phyloP scores from a whole-genome alignment of 495 filamentous ascomycete genomes.

The Amorphotheca resinae region DNA sequence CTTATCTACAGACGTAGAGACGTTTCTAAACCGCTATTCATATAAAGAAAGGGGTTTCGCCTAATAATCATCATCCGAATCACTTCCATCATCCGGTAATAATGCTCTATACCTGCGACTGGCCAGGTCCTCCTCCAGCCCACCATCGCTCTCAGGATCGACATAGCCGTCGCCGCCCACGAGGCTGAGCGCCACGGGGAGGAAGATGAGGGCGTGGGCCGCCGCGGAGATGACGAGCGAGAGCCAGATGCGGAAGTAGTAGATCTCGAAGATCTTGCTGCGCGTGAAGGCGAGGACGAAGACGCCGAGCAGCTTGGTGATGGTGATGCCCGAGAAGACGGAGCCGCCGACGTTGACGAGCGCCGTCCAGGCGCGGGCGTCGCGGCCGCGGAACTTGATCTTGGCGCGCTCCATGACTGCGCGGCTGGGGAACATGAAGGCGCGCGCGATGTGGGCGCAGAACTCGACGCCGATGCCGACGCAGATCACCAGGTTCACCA shows the following conservation, averaged over 20 bases:
- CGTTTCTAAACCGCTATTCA: no score
- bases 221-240: conserved; percentile 84
- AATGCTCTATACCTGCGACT: conserved; percentile 32
- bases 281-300: conserved; percentile 85
- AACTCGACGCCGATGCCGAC: conserved; percentile 95
- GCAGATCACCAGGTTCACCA: conserved; percentile 96
- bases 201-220: conserved; percentile 75
- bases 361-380: conserved; percentile 81
- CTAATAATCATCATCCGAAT: conserved; percentile 17
- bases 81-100: conserved; percentile 27
- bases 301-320: conserved; percentile 91
- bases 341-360: conserved; percentile 86
- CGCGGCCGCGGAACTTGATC: conserved; percentile 56
- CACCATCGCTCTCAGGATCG: conserved; percentile 64
- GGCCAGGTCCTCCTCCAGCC: conserved; percentile 71
- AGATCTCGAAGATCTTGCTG: conserved; percentile 98
- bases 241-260: conserved; percentile 95
- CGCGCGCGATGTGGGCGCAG: conserved; percentile 90
- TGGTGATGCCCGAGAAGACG: conserved; percentile 90
- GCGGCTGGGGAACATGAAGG: conserved; percentile 83
- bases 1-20: no score
- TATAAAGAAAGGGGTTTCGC: not conserved
- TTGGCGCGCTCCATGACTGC: conserved; percentile 63
- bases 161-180: conserved; percentile 80
- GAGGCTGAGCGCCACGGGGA: conserved; percentile 81